These are phyloP conservation scores for Rubroboletus pulcherrimus DNA, from an alignment of 768 basidiomycete genomes.

Conservation along the genomic window DNA sequence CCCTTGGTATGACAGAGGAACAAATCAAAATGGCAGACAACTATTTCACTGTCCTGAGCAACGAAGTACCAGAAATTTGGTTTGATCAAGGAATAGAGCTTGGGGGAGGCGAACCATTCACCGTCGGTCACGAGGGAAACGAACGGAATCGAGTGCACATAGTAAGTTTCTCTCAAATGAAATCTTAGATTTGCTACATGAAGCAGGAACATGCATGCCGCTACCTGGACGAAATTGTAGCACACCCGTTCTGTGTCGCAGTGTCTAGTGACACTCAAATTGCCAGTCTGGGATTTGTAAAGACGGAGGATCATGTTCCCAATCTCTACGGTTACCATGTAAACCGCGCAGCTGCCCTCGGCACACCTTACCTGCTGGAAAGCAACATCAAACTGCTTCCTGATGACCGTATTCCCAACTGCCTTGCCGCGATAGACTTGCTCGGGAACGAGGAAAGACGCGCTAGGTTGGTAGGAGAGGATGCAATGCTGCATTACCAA, in stretches of 20 bases:
- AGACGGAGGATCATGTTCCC: not conserved
- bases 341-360: slow-evolving; percentile 40
- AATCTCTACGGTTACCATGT: slow-evolving; percentile 1
- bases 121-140: slow-evolving; percentile 53
- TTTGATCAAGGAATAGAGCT: slow-evolving; percentile 61
- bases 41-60: slow-evolving; percentile 58
- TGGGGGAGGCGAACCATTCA: slow-evolving; percentile 59
- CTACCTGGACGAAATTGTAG: slow-evolving; percentile 38
- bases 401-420: slow-evolving; percentile 20
- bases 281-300: slow-evolving; percentile 6
- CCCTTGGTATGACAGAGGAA: slow-evolving; percentile 43
- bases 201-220: slow-evolving; percentile 43
- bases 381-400: slow-evolving; percentile 49
- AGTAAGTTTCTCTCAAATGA: slow-evolving; percentile 35
- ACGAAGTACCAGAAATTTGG: slow-evolving; percentile 57
- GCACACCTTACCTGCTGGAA: slow-evolving; percentile 47
- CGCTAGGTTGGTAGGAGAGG: slow-evolving; percentile 31
- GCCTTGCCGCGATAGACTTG: slow-evolving; percentile 35
- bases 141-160: slow-evolving; percentile 57
- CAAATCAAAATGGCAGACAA: slow-evolving; percentile 68
- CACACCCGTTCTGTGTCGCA: not conserved
- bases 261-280: not conserved
- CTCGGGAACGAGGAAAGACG: slow-evolving; percentile 40
- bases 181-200: not conserved
- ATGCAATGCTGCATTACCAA: slow-evolving; percentile 37